Percentiles rank a stretch among this genome's conserved stretches.
Conservation (phyloP, 768 basidiomycete species). For the Kwoniella mangroviensis region DNA sequence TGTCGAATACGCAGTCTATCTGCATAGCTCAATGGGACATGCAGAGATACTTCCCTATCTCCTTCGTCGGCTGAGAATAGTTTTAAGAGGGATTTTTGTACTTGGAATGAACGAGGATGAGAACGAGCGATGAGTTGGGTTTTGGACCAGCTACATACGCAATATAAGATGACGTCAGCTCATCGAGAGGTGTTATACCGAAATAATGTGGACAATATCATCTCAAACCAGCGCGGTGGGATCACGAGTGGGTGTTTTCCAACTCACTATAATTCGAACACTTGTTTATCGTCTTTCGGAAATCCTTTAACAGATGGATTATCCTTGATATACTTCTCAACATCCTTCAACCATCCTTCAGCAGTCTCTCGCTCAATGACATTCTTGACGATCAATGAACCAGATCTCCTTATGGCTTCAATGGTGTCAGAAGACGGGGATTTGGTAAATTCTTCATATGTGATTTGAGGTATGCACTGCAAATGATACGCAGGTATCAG, state of each 20-base stretch:
- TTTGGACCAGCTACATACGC: slow-evolving; percentile 61
- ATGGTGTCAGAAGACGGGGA: slow-evolving; percentile 22
- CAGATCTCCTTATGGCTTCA: slow-evolving; percentile 62
- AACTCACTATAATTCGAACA: slow-evolving; percentile 69
- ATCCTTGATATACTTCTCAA: slow-evolving; percentile 44
- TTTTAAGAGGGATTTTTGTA: slow-evolving; percentile 66
- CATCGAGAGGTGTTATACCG: neutral
- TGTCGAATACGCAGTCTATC: slow-evolving; percentile 75
- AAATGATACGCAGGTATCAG: no score
- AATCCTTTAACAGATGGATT: slow-evolving; percentile 61
- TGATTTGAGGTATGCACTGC: slow-evolving; percentile 61
- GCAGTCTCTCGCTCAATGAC: slow-evolving; percentile 62
- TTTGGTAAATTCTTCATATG: slow-evolving; percentile 47
- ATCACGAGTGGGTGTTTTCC: neutral
- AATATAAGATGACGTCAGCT: neutral
- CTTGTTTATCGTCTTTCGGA: slow-evolving; percentile 71
- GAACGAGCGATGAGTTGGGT: slow-evolving; percentile 71
- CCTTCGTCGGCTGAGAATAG: slow-evolving; percentile 63
- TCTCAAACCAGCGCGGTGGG: no score
- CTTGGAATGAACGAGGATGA: slow-evolving; percentile 66
- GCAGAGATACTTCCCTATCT: slow-evolving; percentile 61
- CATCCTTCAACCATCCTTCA: slow-evolving; percentile 61
- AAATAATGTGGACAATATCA: no score
- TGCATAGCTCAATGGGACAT: slow-evolving; percentile 72
- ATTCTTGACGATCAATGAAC: slow-evolving; percentile 66